A percentile compares a stretch with the other conserved stretches of the same genome.
Evolutionary conservation across 495 filamentous ascomycete genomes (phyloP).

Genomic region (Aspergillus sclerotiicarbonarius): DNA sequence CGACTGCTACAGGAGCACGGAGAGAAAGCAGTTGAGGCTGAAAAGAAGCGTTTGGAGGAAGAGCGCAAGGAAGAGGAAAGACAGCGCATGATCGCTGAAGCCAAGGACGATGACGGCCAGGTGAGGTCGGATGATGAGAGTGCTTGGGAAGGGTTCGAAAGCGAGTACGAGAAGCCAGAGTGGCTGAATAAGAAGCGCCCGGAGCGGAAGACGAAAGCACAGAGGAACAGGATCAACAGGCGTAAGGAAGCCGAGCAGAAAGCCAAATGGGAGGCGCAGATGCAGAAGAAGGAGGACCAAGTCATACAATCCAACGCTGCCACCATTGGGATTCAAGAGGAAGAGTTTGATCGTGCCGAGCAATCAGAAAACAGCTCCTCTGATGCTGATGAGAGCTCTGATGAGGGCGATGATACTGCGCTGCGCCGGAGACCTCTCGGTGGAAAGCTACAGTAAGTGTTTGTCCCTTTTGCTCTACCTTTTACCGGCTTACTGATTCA

Average conservation of each 20-base stretch:
- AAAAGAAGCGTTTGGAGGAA: conserved; percentile 70
- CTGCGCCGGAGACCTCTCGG: conserved; percentile 70
- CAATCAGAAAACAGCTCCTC: conserved; percentile 36
- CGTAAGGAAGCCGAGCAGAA: conserved; percentile 81
- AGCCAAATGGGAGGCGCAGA: conserved; percentile 65
- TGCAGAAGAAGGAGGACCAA: conserved; percentile 69
- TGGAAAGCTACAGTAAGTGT: conserved; percentile 64
- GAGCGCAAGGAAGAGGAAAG: conserved; percentile 61
- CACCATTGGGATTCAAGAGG: conserved; percentile 47
- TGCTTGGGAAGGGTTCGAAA: conserved; percentile 83
- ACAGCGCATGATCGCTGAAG: conserved; percentile 52
- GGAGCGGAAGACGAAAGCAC: conserved; percentile 77
- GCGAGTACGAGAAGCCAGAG: conserved; percentile 60
- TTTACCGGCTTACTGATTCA: conserved; percentile 23
- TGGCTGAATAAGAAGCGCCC: conserved; percentile 68
- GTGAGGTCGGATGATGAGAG: conserved; percentile 79
- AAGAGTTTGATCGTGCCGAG: conserved; percentile 43
- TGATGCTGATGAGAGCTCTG: conserved; percentile 58
- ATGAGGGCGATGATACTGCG: conserved; percentile 51
- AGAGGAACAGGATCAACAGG: conserved; percentile 82
- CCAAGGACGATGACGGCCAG: conserved; percentile 64
- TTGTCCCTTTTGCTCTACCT: background rate
- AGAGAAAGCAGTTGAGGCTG: conserved; percentile 72
- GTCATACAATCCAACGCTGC: conserved; percentile 61
- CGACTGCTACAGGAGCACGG: conserved; percentile 69